Evolutionary conservation across 2,329 filamentous ascomycete genomes (phyloP), one percentile per base, ranked within the genome.

Genomic region (Colletotrichum brevisporum): DNA sequence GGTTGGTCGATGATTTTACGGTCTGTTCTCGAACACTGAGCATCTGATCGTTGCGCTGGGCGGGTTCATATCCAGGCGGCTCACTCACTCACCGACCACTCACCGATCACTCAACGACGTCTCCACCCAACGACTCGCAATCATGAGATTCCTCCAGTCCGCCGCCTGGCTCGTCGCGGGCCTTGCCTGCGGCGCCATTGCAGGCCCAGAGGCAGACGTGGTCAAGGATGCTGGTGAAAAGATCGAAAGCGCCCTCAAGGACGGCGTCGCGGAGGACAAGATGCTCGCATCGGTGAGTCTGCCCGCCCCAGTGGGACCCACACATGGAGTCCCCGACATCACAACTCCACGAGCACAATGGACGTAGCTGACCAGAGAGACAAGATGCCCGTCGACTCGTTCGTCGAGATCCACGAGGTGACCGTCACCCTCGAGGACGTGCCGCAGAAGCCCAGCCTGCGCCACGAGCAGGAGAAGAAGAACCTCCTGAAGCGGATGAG

Each of bases 381-480:
- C 2, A 45, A 69, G 71, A 55, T 71, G 27, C 58, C 69, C 8
- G 48, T 61, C 2, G 31, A 58, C 9, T 58, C 63, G 10, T 43
- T 69, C 2, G 18, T 75, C 8, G 75, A 78, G 56, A 63, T 78
- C 12, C 75, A 78, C 24, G 69, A 77, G 12, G 71, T 76, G 10
- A 58, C 73, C 6, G 58, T 78, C 5, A 75, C 78, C 1, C 12
- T 79, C 0, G 71, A 79, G 24, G 57, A 54, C 4, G 2, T 71
- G 0, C 63, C 74, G 2, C 64, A 69, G 13, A 70, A 74, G 31
- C 70, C 74, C 16, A 74, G 72, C 1, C 64, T 70, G 41, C 73
- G 76, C 1, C 79, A 82, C 58, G 66, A 73, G 3, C 69, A 75
- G 2, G 79, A 79, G 43, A 79, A 77, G 56, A 67, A 75, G 13